Base-by-base conservation (phyloP, 768 basidiomycete species). In the Gymnopilus junonius region DNA sequence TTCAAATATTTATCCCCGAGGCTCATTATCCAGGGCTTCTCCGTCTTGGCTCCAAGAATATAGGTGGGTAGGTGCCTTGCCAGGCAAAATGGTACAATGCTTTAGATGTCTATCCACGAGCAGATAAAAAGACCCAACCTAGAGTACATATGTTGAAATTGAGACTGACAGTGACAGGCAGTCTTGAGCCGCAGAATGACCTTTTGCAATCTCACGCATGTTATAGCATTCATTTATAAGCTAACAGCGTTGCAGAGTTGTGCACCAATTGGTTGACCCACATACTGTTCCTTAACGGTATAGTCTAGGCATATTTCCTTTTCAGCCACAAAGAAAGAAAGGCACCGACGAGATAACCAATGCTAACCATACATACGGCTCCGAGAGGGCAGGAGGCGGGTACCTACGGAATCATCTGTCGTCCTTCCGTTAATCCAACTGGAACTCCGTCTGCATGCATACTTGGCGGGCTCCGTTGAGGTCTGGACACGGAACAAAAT, bases 251-350 rank as follows among this genome's bases (percentile, higher is more conserved):
- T 31, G 53, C 12, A 34, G 20, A 55, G 43, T 56, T 55, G 39
- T 40, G 61, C 61, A 62, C 29, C 60, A 43, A 8, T 25, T 31
- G 37, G 21, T 31, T 25, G 53, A 62, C 61, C 61, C 61, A 62
- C 61, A 56, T 48, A 10, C 35, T 55, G 12, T 48, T 55, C 61
- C 54, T 50, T 48, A 35, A 12, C 11, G 40, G 35, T 32, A 45
- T 56, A 55, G 55, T 32, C 43, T 29, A 8, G 35, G 55, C 32
- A 23, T 21, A 43, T 50, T 62, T 56, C 27, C 50, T 53, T 54
- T 27, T 40, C 21, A 32, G 51, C 6, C 27, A 56, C 51, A 54
- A 62, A 50, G 54, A 48, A 35, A 42, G n/a, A 37, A 42, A 62
- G 61, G 61, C 51, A 62, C 61, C 43, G 45, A 29, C 29, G 29